Percentiles rank a stretch among this genome's conserved stretches.
Conservation (phyloP, 2,329 filamentous ascomycete species). For the Pseudocercospora cruenta region DNA sequence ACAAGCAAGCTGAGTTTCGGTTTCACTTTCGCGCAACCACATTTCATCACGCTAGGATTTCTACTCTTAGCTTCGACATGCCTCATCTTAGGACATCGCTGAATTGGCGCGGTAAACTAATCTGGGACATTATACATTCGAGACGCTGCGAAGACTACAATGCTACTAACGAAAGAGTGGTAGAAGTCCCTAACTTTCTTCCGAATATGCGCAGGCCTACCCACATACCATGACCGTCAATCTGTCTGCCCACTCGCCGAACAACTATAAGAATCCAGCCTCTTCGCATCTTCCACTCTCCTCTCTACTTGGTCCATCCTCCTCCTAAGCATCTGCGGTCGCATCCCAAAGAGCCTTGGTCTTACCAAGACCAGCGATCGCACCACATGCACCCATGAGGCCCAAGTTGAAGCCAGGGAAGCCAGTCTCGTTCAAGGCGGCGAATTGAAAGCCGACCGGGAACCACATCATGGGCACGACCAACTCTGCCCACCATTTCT, state of each 20-base stretch:
- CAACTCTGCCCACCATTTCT: constrained; percentile 48
- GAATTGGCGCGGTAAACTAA: neutral
- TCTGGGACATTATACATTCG: neutral
- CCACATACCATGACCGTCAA: neutral
- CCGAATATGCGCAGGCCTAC: neutral
- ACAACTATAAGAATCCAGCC: neutral
- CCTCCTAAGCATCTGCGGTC: constrained; percentile 32
- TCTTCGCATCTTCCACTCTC: neutral
- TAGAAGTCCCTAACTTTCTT: neutral
- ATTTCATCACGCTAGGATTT: neutral
- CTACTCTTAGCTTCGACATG: neutral
- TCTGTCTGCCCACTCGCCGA: neutral
- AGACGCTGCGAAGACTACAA: neutral
- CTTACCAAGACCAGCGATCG: constrained; percentile 44
- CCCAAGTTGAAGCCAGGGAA: constrained; percentile 51
- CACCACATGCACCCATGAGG: constrained; percentile 48
- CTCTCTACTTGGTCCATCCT: neutral
- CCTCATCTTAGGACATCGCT: neutral
- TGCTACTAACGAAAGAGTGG: neutral
- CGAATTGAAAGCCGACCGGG: constrained; percentile 49
- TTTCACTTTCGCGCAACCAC: neutral
- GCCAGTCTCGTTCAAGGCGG: constrained; percentile 40
- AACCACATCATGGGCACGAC: constrained; percentile 50
- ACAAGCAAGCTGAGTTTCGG: neutral
- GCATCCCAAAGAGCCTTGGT: constrained; percentile 40